A percentile compares a stretch with the other conserved stretches of the same genome.
Conservation (phyloP, 805 yeast genomes). For the Ogataea glucozyma region DNA sequence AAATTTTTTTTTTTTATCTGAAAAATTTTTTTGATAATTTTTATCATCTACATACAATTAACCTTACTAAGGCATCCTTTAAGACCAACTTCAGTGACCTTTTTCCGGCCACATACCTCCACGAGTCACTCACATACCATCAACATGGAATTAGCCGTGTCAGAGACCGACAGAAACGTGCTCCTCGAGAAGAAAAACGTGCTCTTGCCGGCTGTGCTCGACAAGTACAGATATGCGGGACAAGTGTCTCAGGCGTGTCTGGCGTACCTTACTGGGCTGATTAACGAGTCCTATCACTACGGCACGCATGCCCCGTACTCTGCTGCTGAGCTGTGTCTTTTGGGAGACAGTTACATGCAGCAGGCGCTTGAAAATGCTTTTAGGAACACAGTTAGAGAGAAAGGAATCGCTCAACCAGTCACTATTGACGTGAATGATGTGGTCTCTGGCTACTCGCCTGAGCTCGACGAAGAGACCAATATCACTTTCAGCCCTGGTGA, state of each 20-base stretch:
- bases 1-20: slow-evolving; percentile 1
- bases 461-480: slow-evolving; percentile 58
- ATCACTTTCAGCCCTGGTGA: slow-evolving; percentile 70
- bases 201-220: slow-evolving; percentile 59
- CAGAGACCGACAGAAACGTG: slow-evolving; percentile 71
- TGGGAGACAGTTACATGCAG: slow-evolving; percentile 75
- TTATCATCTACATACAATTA: slow-evolving; percentile 6
- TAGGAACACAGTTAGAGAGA: slow-evolving; percentile 69
- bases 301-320: slow-evolving; percentile 49
- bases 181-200: slow-evolving; percentile 73
- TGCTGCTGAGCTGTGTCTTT: slow-evolving; percentile 71
- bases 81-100: no score
- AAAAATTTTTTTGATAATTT: background rate
- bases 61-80: no score
- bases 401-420: slow-evolving; percentile 92
- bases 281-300: slow-evolving; percentile 73
- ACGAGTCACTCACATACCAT: background rate
- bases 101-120: background rate
- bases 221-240: slow-evolving; percentile 87
- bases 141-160: slow-evolving; percentile 71
- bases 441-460: slow-evolving; percentile 82
- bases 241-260: slow-evolving; percentile 84
- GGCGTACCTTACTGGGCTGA: slow-evolving; percentile 60
- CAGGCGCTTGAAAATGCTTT: slow-evolving; percentile 61
- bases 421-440: slow-evolving; percentile 82